phyloP scores from a whole-genome alignment of 2,329 filamentous ascomycete genomes.

The Colletotrichum ledebouriae region DNA sequence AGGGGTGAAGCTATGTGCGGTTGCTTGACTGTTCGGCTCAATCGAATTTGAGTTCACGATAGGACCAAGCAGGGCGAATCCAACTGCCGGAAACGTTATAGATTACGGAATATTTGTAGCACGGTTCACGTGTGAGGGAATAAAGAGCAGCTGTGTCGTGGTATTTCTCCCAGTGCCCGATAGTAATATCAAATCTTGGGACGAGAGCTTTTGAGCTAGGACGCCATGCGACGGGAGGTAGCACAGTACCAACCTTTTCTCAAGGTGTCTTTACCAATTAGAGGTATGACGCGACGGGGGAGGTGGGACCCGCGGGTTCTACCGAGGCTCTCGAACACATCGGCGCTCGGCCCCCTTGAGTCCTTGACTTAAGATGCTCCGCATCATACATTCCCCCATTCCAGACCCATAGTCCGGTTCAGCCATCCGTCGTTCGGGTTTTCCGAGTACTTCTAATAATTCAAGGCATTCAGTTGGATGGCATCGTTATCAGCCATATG shows the following conservation, averaged over 20 bases:
- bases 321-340: constrained; percentile 28
- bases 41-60: too few relatives aligned
- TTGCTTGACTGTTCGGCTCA: not conserved
- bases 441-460: too few relatives aligned
- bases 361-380: not conserved
- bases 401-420: too few relatives aligned
- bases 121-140: not conserved
- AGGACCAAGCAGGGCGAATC: not conserved
- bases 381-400: not conserved
- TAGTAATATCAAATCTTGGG: not conserved
- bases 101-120: not conserved
- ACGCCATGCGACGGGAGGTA: constrained; percentile 6
- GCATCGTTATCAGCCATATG: constrained; percentile 1
- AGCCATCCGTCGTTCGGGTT: too few relatives aligned
- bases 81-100: not conserved
- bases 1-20: not conserved
- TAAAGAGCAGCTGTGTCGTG: too few relatives aligned
- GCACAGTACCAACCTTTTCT: constrained; percentile 1
- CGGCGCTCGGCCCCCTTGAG: not conserved
- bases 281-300: constrained; percentile 27
- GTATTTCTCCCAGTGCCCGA: not conserved
- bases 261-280: constrained; percentile 12
- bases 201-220: not conserved
- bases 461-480: not conserved
- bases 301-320: constrained; percentile 19